Base-by-base conservation (phyloP, 2,329 filamentous ascomycete species). In the Verticillium isaacii region DNA sequence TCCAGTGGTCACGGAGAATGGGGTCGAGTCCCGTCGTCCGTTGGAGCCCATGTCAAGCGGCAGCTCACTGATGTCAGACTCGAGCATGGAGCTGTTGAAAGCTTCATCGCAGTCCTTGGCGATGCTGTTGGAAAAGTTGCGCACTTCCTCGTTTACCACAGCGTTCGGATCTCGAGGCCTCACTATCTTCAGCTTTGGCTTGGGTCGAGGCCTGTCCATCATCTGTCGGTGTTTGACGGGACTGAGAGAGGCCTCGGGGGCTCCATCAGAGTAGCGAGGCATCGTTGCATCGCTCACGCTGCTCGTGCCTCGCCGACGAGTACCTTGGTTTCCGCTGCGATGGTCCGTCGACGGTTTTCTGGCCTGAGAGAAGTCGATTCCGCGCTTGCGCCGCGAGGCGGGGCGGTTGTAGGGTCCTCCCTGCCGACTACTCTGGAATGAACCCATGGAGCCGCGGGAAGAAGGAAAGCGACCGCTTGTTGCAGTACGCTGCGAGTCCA, bases 91-190 rank as follows among this genome's bases (percentile, higher is more conserved):
- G 67, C 89, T 87, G 70, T 92, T 93, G 78, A 98, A 97, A 1
- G 93, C 93, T 69, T 95, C 91, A 70, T 66, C 93, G 70, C 93
- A 96, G 62, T 95, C 91, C 74, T 92, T 92, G 58, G 92, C 92
- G 64, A 97, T 88, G 68, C 92, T 92, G 68, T 85, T 86, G 68
- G 92, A 96, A 62, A 96, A 89, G 68, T 94, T 89, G 7, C 92
- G 84, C 60, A 95, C 85, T 71, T 97, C 93, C 62, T 93, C 92
- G 67, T 86, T 88, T 68, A 82, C 75, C 50, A 77, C 68, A 58
- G 73, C 63, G n/a, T 41, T 60, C 17, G 62, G 61, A 17, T 68
- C 65, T 9, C 62, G 58, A 29, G 37, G 23, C 41, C 65, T 61
- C 23, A 69, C 62, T 4, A 69, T 59, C 39, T 71, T 70, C n/a